phyloP scores from a whole-genome alignment of 1,284 basidiomycete genomes.

The Amylostereum areolatum region DNA sequence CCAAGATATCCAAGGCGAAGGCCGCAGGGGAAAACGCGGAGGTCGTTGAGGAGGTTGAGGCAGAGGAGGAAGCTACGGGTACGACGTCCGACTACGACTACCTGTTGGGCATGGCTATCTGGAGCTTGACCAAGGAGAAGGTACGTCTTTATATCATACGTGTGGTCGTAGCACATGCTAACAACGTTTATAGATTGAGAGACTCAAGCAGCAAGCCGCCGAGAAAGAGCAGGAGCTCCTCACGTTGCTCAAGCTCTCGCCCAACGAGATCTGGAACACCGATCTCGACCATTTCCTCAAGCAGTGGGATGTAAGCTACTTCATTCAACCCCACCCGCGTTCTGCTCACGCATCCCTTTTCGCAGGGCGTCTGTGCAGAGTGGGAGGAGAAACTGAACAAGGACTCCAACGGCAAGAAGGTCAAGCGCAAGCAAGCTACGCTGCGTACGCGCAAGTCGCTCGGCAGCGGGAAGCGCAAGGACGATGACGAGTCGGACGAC shows the following conservation, averaged over 20 bases:
- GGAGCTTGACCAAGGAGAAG: slow-evolving; percentile 92
- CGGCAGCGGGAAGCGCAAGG: slow-evolving; percentile 44
- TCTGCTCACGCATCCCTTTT: slow-evolving; percentile 1
- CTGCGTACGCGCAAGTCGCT: slow-evolving; percentile 67
- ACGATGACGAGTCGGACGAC: slow-evolving; percentile 56
- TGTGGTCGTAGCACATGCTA: neutral
- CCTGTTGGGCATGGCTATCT: slow-evolving; percentile 92
- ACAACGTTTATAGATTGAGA: slow-evolving; percentile 62
- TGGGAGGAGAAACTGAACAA: slow-evolving; percentile 50
- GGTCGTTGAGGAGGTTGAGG: slow-evolving; percentile 49
- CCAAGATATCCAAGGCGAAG: slow-evolving; percentile 69
- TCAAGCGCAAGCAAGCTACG: slow-evolving; percentile 74
- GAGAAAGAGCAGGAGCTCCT: slow-evolving; percentile 85
- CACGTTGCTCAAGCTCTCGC: slow-evolving; percentile 71
- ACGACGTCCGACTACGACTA: slow-evolving; percentile 85
- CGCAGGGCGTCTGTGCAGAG: slow-evolving; percentile 53
- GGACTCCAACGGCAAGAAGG: slow-evolving; percentile 54
- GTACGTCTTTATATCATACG: slow-evolving; percentile 32
- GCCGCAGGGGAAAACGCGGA: slow-evolving; percentile 69
- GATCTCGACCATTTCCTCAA: slow-evolving; percentile 84
- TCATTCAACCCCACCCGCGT: neutral
- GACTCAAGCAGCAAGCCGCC: slow-evolving; percentile 74
- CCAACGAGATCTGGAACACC: slow-evolving; percentile 85
- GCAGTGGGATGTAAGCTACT: slow-evolving; percentile 76
- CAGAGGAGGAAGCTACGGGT: slow-evolving; percentile 47